phyloP scores from a whole-genome alignment of 345 rosid species.

The Gynandropsis gynandra region DNA sequence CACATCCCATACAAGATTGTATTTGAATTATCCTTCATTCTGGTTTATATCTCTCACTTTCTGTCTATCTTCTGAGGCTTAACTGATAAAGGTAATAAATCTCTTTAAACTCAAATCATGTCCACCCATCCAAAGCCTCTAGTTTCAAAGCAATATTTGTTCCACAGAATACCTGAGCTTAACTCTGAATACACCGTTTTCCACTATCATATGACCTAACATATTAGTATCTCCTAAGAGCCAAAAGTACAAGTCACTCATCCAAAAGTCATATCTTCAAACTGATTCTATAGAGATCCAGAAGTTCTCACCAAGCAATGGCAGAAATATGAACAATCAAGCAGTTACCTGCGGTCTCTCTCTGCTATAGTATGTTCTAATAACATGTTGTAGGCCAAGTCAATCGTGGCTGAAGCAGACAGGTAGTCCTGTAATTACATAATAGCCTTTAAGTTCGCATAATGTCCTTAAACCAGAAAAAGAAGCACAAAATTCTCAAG shows the following conservation, averaged over 20 bases:
- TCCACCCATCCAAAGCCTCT: conserved; percentile 7
- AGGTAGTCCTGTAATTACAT: conserved; percentile 73
- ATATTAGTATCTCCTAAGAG: conserved; percentile 1
- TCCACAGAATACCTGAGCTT: conserved; percentile 13
- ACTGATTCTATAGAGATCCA: too few relatives aligned
- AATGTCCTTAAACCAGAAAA: not conserved
- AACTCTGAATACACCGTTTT: not conserved
- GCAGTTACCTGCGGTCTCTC: conserved; percentile 85
- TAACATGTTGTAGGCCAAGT: conserved; percentile 73
- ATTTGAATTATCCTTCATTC: not conserved
- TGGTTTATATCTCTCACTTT: conserved; percentile 2
- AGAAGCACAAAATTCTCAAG: too few relatives aligned
- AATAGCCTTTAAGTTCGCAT: conserved; percentile 9
- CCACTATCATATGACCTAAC: conserved; percentile 3
- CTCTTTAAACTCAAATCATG: not conserved
- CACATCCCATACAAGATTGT: too few relatives aligned
- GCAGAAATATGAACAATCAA: not conserved
- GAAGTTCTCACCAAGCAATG: not conserved
- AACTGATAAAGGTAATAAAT: conserved; percentile 4
- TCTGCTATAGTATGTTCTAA: conserved; percentile 91
- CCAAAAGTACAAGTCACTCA: not conserved
- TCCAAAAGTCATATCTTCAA: conserved; percentile 1
- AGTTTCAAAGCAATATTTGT: not conserved
- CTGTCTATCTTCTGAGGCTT: not conserved
- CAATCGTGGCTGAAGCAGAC: conserved; percentile 67